Base-by-base conservation (phyloP, 306 rosid genomes). In the Biancaea sappan region DNA sequence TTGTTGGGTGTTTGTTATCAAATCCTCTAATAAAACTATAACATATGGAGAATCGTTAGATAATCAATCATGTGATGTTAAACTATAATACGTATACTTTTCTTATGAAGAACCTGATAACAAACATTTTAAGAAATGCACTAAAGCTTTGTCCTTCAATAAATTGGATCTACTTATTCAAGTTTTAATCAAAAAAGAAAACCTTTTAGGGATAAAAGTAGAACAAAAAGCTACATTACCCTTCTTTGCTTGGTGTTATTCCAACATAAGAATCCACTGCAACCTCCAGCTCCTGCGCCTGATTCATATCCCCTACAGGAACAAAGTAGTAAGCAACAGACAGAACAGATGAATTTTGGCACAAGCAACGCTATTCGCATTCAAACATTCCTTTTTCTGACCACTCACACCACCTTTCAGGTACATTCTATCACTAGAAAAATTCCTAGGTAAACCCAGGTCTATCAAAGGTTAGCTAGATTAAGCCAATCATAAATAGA, bases 231-330 rank as follows among this genome's bases (percentile, higher is more conserved):
- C 71, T 85, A 94, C 97, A 91, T 94, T 61, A 78, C 90, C 71
- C 86, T 88, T 69, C 72, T 90, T 3, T 77, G 82, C 76, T 85
- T 88, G 52, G 86, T 75, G 59, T 74, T 85, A 59, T 92, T 90
- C 96, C 97, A 94, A 72, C 86, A 92, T 59, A 92, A 76, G 80
- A 90, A 86, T 51, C 92, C 86, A 44, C 9, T 19, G 68, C 99
- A 94, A 21, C 96, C 93, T 72, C 89, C 90, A 46, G 59, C 75
- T 51, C 88, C 88, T 0, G 96, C 71, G 32, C 96, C 82, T 37
- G 96, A 92, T 82, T 94, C 97, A 73, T 92, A 86, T 25, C 88
- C 96, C 89, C 97, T 94, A 56, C 60, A 80, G 60, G 75, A 76
- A 48, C 73, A 69, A 66, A 67, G 44, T 37, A 68, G 43, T 59